These are phyloP conservation scores for Talaromyces thailandensis DNA, from an alignment of 495 filamentous ascomycete genomes.

Conservation along the genomic window DNA sequence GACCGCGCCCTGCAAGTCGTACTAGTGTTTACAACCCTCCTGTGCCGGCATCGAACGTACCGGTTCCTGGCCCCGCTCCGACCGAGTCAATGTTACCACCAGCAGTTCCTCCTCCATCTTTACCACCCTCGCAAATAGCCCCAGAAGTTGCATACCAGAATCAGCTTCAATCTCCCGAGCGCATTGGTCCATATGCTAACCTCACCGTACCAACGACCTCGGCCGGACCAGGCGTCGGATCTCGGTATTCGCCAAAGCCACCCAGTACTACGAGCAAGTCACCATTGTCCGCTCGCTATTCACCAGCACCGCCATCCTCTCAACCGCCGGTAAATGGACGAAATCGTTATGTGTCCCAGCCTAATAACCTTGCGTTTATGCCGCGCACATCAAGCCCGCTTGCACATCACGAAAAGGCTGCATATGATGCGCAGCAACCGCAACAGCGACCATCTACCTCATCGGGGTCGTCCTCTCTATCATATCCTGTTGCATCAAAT, in stretches of 20 bases:
- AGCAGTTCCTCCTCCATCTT: conserved; percentile 19
- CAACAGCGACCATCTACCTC: conserved; percentile 19
- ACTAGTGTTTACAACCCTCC: conserved; percentile 45
- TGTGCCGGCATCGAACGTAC: conserved; percentile 11
- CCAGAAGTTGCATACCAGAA: conserved; percentile 32
- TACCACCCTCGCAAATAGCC: conserved; percentile 24
- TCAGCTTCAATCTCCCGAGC: conserved; percentile 45
- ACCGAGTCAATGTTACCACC: conserved; percentile 17
- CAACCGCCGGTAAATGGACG: conserved; percentile 36
- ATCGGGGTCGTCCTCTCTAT: conserved; percentile 13
- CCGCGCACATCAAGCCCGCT: conserved; percentile 81
- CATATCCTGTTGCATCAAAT: conserved; percentile 4
- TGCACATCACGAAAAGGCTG: conserved; percentile 49
- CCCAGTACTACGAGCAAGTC: conserved; percentile 24
- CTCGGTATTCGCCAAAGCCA: conserved; percentile 33
- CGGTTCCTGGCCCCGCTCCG: conserved; percentile 8
- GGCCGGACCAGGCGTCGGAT: conserved; percentile 25
- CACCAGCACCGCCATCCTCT: conserved; percentile 42
- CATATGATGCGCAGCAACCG: conserved; percentile 24
- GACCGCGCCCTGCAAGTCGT: conserved; percentile 34
- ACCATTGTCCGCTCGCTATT: conserved; percentile 27
- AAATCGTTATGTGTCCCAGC: conserved; percentile 43
- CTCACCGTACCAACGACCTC: conserved; percentile 26
- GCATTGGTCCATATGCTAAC: conserved; percentile 54
- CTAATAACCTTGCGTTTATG: conserved; percentile 57